A percentile compares a stretch with the other conserved stretches of the same genome.
Conservation (phyloP, 2,329 filamentous ascomycete species). For the Cyanodermella asteris region DNA sequence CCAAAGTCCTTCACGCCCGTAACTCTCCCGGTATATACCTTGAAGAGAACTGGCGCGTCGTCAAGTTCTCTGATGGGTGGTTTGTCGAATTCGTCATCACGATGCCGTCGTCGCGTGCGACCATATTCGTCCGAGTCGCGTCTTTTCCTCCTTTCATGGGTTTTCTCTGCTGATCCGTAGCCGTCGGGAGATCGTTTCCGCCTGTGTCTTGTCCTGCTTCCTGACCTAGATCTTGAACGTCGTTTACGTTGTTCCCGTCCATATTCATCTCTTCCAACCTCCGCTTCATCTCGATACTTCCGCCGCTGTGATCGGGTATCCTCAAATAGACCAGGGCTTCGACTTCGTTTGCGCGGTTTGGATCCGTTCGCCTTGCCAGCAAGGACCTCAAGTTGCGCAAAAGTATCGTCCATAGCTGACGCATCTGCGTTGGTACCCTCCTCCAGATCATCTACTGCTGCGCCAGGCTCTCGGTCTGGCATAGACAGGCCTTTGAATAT, state of each 20-base stretch:
- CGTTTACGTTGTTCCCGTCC: constrained; percentile 16
- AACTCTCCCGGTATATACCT: constrained; percentile 75
- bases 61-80: constrained; percentile 57
- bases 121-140: constrained; percentile 23
- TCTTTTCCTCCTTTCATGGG: constrained; percentile 14
- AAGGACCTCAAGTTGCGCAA: constrained; percentile 73
- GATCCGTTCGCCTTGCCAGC: constrained; percentile 37
- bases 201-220: constrained; percentile 13
- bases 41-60: constrained; percentile 58
- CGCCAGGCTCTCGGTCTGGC: constrained; percentile 48
- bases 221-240: constrained; percentile 7
- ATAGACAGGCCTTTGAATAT: constrained; percentile 82
- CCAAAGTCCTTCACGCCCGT: constrained; percentile 92
- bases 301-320: constrained; percentile 23
- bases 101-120: no score
- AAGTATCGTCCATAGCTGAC: constrained; percentile 74
- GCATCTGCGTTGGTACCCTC: constrained; percentile 18
- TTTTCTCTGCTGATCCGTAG: constrained; percentile 8
- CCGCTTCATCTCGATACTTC: constrained; percentile 25
- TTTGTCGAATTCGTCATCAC: constrained; percentile 40
- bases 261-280: constrained; percentile 17
- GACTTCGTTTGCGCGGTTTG: constrained; percentile 34
- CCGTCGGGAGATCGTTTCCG: constrained; percentile 7
- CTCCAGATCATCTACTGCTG: constrained; percentile 26
- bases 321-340: constrained; percentile 28